Percentiles rank a stretch among this genome's conserved stretches.
phyloP scores from a whole-genome alignment of 129 eudicot species.

The Chrysanthemum lavandulifolium region DNA sequence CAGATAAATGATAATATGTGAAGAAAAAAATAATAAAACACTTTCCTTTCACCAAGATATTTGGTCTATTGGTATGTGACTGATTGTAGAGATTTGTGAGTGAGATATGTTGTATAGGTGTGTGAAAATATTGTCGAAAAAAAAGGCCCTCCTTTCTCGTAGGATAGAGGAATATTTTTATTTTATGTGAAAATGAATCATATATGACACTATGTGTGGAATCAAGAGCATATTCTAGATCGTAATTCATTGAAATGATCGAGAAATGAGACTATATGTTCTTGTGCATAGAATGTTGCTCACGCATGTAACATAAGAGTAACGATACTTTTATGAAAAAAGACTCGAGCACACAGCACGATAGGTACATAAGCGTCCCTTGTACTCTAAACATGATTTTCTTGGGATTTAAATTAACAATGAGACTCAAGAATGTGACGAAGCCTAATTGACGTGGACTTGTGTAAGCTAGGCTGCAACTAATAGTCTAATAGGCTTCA shows the following conservation, averaged over 20 bases:
- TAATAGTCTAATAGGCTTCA: too few species aligned
- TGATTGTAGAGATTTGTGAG: too few species aligned
- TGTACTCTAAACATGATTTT: neutral
- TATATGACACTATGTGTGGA: neutral
- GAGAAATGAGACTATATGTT: neutral
- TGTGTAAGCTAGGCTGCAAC: constrained; percentile 4
- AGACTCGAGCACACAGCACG: neutral
- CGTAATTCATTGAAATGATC: neutral
- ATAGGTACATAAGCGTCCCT: neutral
- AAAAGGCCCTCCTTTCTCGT: too few species aligned
- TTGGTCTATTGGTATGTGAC: too few species aligned
- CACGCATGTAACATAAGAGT: neutral
- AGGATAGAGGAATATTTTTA: too few species aligned
- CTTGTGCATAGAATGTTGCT: neutral
- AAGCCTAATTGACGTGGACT: neutral
- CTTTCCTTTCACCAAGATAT: too few species aligned
- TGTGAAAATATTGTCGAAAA: too few species aligned
- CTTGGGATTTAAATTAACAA: neutral
- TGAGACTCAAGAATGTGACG: constrained; percentile 5
- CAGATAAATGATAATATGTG: too few species aligned
- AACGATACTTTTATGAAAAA: neutral
- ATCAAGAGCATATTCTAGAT: neutral
- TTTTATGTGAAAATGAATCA: too few species aligned
- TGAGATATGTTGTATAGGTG: too few species aligned
- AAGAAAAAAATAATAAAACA: too few species aligned